Evolutionary conservation across 805 yeast genomes (phyloP).

Genomic region (Candida vaughaniae): DNA sequence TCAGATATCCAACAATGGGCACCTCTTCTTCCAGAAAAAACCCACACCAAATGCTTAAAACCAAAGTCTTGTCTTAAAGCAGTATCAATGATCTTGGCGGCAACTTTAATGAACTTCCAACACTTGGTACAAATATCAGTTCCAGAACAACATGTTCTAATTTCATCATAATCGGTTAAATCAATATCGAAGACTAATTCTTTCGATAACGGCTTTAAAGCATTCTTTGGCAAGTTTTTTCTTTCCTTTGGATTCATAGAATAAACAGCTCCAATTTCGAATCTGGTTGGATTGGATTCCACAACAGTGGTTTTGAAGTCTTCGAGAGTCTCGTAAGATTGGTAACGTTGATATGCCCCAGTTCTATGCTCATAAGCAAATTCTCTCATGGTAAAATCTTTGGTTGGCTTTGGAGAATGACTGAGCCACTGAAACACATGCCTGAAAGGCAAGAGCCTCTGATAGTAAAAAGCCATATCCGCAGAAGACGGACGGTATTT

Average conservation of each 20-base stretch:
- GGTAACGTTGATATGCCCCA: constrained; percentile 89
- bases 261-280: constrained; percentile 93
- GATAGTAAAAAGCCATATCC: constrained; percentile 73
- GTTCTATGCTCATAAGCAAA: constrained; percentile 87
- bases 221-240: constrained; percentile 69
- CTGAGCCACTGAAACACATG: constrained; percentile 85
- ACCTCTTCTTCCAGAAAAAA: constrained; percentile 97
- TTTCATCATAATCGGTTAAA: constrained; percentile 92
- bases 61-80: constrained; percentile 89
- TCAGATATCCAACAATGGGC: constrained; percentile 99
- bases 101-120: constrained; percentile 89
- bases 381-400: constrained; percentile 85
- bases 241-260: constrained; percentile 84
- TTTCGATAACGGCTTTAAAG: constrained; percentile 77
- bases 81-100: constrained; percentile 68
- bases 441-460: constrained; percentile 70
- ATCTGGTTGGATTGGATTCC: constrained; percentile 77
- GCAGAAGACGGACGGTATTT: constrained; percentile 42
- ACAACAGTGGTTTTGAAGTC: constrained; percentile 80
- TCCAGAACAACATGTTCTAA: constrained; percentile 89
- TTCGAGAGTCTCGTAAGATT: constrained; percentile 62
- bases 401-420: constrained; percentile 73
- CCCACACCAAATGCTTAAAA: constrained; percentile 84
- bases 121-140: constrained; percentile 85
- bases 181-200: constrained; percentile 96